Base-by-base conservation (phyloP, 1,139 yeast species). In the Suhomyces wounanorum region DNA sequence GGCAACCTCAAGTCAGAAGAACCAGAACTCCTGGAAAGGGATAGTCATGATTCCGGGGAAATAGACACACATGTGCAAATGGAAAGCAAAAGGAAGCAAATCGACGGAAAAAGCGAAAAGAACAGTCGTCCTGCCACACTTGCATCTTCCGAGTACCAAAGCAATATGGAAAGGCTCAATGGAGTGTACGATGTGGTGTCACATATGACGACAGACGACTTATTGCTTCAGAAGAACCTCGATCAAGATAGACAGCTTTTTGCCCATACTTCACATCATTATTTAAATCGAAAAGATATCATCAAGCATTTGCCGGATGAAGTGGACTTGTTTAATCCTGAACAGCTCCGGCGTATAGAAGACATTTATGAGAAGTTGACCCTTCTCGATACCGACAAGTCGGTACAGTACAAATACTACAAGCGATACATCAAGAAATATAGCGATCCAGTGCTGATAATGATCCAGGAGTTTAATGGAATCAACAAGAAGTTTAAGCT, bases 141-240 rank as follows among this genome's bases (percentile, higher is more conserved):
- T 9, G 26, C 44, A 8, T 16, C 47, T 8, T 51, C 50, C n/a
- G 44, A 43, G 26, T 43, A 52, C 40, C 52, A 49, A 21, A 51
- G 40, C 21, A 54, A 41, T 28, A 44, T 52, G 21, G 48, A 48
- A 40, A 31, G 51, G 17, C 49, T 52, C 36, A 40, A 55, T 47
- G 51, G 51, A 37, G 46, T 61, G 8, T 72, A 67, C 49, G 75
- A 72, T 26, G 65, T 67, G 46, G 57, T 72, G n/a, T 67, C 73
- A 9, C 70, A 64, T 52, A 74, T 76, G 80, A 63, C 75, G n/a
- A 60, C 63, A 9, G 70, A 73, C 30, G 79, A 76, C 52, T 58
- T 76, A 28, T 54, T 61, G 46, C 66, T 73, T 39, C 80, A 77
- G 55, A 63, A 67, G 50, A 71, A 69, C 51, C 59, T 75, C 35